These are phyloP conservation scores for Priceomyces fermenticarens DNA, from an alignment of 805 yeast species.

Conservation along the genomic window DNA sequence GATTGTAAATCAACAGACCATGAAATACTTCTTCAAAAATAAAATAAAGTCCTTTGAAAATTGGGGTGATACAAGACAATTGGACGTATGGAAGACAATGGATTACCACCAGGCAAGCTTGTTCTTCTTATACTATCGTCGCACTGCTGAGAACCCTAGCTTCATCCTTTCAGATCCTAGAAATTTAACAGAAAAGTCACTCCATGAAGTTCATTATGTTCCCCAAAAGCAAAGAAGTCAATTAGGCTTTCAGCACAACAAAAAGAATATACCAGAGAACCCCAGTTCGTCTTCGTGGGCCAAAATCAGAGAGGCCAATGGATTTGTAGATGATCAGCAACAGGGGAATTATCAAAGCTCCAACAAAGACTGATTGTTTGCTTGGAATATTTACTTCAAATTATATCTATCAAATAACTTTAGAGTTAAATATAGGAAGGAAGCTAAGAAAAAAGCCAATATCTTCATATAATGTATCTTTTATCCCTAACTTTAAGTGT, in stretches of 20 bases:
- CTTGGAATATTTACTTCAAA: no score
- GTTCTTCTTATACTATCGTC: constrained; percentile 47
- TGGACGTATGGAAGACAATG: constrained; percentile 34
- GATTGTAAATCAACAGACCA: constrained; percentile 21
- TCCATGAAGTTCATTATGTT: constrained; percentile 28
- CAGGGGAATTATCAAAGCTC: neutral
- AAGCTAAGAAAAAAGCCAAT: no score
- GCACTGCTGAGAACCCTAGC: constrained; percentile 50
- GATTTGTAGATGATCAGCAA: constrained; percentile 11
- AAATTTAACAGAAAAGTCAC: constrained; percentile 19
- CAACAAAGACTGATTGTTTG: neutral
- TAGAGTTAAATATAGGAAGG: no score
- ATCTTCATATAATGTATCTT: no score
- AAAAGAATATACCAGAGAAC: neutral
- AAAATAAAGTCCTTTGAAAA: constrained; percentile 15
- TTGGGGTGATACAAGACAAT: constrained; percentile 13
- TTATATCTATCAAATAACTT: no score
- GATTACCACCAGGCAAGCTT: constrained; percentile 33
- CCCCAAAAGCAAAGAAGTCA: constrained; percentile 11
- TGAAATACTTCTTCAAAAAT: constrained; percentile 19
- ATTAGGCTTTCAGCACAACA: neutral
- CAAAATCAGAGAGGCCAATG: constrained; percentile 30
- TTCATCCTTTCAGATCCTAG: constrained; percentile 57
- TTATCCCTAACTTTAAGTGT: no score
- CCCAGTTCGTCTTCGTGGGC: constrained; percentile 29